phyloP scores from a whole-genome alignment of 2,329 filamentous ascomycete species.

The Aspergillus quadrilineatus region DNA sequence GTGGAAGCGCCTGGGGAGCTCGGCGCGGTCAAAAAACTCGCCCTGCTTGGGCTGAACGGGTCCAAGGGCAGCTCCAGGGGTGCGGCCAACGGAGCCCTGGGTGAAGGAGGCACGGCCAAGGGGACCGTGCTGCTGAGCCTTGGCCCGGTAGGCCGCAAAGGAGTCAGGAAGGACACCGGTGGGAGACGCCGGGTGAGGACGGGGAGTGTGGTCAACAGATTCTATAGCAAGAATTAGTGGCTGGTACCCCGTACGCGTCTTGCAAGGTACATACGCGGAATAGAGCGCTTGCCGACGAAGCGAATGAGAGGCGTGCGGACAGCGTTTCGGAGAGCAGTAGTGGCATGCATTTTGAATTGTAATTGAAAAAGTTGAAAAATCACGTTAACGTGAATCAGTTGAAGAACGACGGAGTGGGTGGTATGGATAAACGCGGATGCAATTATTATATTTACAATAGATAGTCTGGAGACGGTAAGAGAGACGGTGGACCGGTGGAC shows the following conservation, averaged over 20 bases:
- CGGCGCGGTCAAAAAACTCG: constrained; percentile 81
- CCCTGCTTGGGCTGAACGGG: constrained; percentile 69
- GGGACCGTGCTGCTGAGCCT: constrained; percentile 66
- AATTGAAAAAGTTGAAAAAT: constrained; percentile 3
- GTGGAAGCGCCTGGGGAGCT: constrained; percentile 82
- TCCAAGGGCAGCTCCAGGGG: constrained; percentile 69
- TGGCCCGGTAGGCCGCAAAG: constrained; percentile 61
- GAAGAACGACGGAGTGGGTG: neutral
- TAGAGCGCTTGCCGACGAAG: constrained; percentile 49
- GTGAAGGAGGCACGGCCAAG: constrained; percentile 44
- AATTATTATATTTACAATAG: constrained; percentile 7
- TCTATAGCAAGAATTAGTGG: constrained; percentile 27
- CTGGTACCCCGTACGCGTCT: neutral
- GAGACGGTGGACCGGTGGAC: constrained; percentile 2
- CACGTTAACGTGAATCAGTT: neutral
- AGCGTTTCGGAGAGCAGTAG: constrained; percentile 42
- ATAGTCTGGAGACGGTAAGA: constrained; percentile 2
- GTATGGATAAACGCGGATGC: constrained; percentile 1
- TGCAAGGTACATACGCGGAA: constrained; percentile 40
- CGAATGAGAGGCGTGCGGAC: constrained; percentile 50
- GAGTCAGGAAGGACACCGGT: constrained; percentile 57
- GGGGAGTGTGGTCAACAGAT: constrained; percentile 55
- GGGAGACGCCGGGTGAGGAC: constrained; percentile 60
- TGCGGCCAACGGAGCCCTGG: constrained; percentile 54
- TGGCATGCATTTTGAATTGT: constrained; percentile 42